These are phyloP conservation scores for Claviceps sp. DNA, from an alignment of 2,329 filamentous ascomycete species.

Conservation along the genomic window DNA sequence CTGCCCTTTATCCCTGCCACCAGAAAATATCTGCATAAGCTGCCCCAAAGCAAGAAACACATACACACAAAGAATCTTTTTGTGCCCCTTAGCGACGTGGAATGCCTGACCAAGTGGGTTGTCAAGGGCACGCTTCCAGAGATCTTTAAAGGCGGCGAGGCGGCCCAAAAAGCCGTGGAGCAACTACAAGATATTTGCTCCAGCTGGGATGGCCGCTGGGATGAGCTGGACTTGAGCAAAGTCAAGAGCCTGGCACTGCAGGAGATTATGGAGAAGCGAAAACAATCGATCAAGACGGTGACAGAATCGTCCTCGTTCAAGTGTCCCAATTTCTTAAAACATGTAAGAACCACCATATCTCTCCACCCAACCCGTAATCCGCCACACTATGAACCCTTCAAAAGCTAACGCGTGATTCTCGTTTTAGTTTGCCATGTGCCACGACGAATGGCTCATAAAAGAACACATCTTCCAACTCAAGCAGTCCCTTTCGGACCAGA, in stretches of 20 bases:
- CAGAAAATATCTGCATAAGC: slow-evolving; percentile 49
- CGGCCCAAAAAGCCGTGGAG: slow-evolving; percentile 43
- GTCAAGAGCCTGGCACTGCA: slow-evolving; percentile 74
- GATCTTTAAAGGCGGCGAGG: slow-evolving; percentile 40
- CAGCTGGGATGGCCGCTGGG: slow-evolving; percentile 67
- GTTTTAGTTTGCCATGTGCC: slow-evolving; percentile 70
- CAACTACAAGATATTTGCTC: slow-evolving; percentile 56
- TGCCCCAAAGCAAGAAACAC: slow-evolving; percentile 54
- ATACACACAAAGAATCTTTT: slow-evolving; percentile 55
- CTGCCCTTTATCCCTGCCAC: slow-evolving; percentile 70
- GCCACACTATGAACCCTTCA: background rate
- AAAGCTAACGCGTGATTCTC: background rate
- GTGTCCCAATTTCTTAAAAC: slow-evolving; percentile 74
- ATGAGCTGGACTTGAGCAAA: slow-evolving; percentile 69
- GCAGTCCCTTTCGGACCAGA: slow-evolving; percentile 86
- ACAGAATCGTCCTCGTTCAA: slow-evolving; percentile 50
- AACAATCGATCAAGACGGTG: slow-evolving; percentile 48
- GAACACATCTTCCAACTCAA: slow-evolving; percentile 83
- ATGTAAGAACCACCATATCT: slow-evolving; percentile 42
- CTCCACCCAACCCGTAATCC: no score
- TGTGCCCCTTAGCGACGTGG: slow-evolving; percentile 64
- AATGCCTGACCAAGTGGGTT: slow-evolving; percentile 65
- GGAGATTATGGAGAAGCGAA: slow-evolving; percentile 62
- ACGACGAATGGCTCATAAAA: slow-evolving; percentile 92
- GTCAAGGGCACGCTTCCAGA: slow-evolving; percentile 46